Evolutionary conservation across 306 rosid genomes (phyloP).

Genomic region (Trichosanthes truncata): DNA sequence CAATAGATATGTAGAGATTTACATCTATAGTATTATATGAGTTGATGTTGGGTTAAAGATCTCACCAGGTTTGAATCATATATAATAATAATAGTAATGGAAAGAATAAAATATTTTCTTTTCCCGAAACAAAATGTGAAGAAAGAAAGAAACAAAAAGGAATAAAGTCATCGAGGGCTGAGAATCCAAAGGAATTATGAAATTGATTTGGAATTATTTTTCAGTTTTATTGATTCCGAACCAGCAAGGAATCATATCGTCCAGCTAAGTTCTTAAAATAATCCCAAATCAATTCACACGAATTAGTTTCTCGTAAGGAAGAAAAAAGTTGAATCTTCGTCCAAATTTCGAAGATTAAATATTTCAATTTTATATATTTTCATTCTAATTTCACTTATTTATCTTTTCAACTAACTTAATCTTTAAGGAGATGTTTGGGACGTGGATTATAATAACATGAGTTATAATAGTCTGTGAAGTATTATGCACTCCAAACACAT

Average conservation of each 20-base stretch:
- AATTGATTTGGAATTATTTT: background rate
- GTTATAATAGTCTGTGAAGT: too few relatives aligned
- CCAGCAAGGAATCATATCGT: background rate
- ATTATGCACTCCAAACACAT: too few relatives aligned
- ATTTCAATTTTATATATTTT: too few relatives aligned
- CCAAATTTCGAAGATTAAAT: too few relatives aligned
- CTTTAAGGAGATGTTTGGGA: too few relatives aligned
- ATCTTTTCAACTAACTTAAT: too few relatives aligned
- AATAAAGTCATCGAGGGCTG: background rate
- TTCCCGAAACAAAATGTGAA: background rate
- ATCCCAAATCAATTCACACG: background rate
- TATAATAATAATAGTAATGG: background rate
- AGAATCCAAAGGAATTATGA: conserved; percentile 5
- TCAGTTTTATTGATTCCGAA: background rate
- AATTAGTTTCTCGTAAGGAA: background rate
- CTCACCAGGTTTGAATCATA: background rate
- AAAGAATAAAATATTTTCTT: background rate
- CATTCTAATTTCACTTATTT: too few relatives aligned
- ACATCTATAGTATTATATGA: background rate
- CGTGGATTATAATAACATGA: too few relatives aligned
- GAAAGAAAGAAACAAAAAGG: background rate
- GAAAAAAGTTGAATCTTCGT: too few relatives aligned
- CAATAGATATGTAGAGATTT: background rate
- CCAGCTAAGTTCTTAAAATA: background rate
- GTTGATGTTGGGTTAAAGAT: background rate